Base-by-base conservation (phyloP, 176 grass and related monocot species). In the Pontederia crassipes region DNA sequence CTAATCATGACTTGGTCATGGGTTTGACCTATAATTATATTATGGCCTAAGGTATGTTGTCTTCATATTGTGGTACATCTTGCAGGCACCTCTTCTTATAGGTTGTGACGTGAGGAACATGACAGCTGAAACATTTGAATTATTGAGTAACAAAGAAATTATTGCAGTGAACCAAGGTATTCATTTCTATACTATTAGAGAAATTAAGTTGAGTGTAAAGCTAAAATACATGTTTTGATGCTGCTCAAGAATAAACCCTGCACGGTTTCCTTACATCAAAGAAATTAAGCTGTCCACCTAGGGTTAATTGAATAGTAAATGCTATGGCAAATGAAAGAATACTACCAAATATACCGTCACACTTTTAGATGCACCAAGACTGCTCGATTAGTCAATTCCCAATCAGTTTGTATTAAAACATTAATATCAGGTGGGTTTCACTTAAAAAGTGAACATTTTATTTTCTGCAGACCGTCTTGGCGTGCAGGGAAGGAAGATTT, bases 31-130 rank as follows among this genome's bases (percentile, higher is more conserved):
- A 40, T 40, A 40, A 7, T 7, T 40, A 7, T 40, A 40, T 40
- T 40, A 40, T 40, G 32, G 2, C 3, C 28, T 56, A 4, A 45
- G 1, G 10, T 51, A 51, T 24, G 27, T 65, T 27, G n/a, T 27
- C 45, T 65, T 72, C 48, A 49, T 12, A 61, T 20, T 60, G 62
- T 12, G 45, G 50, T 57, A 20, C 57, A 11, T 4, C 24, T 58
- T 90, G 82, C 86, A 97, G 92, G 83, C 92, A n/a, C 92, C 92
- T 73, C 70, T 97, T 81, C 82, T 97, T 72, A 74, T 97, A 72
- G 92, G 92, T 58, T 97, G 87, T 66, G 92, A 97, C 79, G 92
- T 97, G 50, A 90, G 83, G 80, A 91, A 97, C 28, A 88, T 97
- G 84, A 88, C 83, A 78, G 71, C 69, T 73, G 54, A 97, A 76